A percentile compares a stretch with the other conserved stretches of the same genome.
Evolutionary conservation across 441 rosid genomes (phyloP).

Genomic region (Syzygium malaccense): DNA sequence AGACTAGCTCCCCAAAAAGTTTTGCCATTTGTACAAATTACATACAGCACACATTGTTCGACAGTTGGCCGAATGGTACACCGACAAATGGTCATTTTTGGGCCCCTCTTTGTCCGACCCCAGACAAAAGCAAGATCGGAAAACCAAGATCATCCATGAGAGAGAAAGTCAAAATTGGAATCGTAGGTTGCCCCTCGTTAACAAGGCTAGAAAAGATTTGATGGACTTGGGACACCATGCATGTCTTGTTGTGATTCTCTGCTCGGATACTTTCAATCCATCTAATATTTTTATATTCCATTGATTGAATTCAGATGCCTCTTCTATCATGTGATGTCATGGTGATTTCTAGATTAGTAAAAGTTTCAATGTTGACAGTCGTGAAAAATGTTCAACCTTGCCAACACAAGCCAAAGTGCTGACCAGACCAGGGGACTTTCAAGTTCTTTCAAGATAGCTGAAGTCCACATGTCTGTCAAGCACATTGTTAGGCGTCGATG

Average conservation of each 20-base stretch:
- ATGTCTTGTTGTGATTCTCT: not conserved
- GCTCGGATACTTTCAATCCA: not conserved
- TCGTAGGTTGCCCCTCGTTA: not conserved
- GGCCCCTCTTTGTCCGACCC: not conserved
- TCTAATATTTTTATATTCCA: not conserved
- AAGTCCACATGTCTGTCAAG: not conserved
- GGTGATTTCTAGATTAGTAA: not conserved
- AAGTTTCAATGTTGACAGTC: not conserved
- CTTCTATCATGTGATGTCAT: not conserved
- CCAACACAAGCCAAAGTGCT: not conserved
- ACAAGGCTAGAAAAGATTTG: not conserved
- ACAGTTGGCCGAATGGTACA: not conserved
- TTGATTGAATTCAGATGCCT: not conserved
- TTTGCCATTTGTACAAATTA: not conserved
- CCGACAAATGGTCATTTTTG: not conserved
- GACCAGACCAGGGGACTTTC: not conserved
- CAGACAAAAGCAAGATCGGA: not conserved
- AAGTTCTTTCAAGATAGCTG: not conserved
- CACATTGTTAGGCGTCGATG: not conserved
- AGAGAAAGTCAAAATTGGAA: not conserved
- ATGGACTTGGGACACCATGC: not conserved
- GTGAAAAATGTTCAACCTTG: not conserved
- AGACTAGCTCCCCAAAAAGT: not conserved
- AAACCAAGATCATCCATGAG: not conserved
- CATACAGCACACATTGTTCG: not conserved